Evolutionary conservation across 768 basidiomycete genomes (phyloP).

Genomic region (Candolleomyces eurysporus): DNA sequence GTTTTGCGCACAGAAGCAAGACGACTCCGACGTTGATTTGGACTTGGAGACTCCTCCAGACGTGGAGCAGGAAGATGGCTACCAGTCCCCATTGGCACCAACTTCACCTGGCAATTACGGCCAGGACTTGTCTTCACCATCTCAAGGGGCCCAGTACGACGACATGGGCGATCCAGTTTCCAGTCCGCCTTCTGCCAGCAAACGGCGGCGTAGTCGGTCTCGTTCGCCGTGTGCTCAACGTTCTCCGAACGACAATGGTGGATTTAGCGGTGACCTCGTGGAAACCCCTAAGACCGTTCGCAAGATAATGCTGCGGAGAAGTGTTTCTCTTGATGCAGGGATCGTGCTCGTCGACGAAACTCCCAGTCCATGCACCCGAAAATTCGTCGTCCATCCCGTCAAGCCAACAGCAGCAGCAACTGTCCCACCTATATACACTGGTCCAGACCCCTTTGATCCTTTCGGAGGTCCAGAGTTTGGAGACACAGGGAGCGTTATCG

Average conservation of each 20-base stretch:
- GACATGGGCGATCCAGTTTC: slow-evolving; percentile 17
- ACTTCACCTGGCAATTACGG: slow-evolving; percentile 32
- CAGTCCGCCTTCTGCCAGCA: slow-evolving; percentile 25
- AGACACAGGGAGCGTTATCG: not conserved
- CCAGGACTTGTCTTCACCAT: slow-evolving; percentile 11
- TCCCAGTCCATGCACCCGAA: not conserved
- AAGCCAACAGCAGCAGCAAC: not conserved
- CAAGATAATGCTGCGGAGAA: not conserved
- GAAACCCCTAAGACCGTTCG: slow-evolving; percentile 1
- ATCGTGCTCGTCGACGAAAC: not conserved
- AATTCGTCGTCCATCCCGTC: not conserved
- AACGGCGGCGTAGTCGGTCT: slow-evolving; percentile 12
- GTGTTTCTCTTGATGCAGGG: not conserved
- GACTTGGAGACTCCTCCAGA: slow-evolving; percentile 39
- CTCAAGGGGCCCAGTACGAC: not conserved
- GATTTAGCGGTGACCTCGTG: not conserved
- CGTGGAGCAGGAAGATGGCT: slow-evolving; percentile 78
- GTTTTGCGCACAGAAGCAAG: slow-evolving; percentile 20
- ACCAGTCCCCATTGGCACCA: slow-evolving; percentile 69
- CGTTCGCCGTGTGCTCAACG: not conserved
- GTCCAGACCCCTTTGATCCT: no score
- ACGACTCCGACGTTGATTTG: slow-evolving; percentile 33
- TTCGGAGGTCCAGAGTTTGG: not conserved
- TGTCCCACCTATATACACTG: not conserved
- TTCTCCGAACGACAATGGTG: not conserved